phyloP scores from a whole-genome alignment of 495 filamentous ascomycete species.

The Xylaria cubensis region DNA sequence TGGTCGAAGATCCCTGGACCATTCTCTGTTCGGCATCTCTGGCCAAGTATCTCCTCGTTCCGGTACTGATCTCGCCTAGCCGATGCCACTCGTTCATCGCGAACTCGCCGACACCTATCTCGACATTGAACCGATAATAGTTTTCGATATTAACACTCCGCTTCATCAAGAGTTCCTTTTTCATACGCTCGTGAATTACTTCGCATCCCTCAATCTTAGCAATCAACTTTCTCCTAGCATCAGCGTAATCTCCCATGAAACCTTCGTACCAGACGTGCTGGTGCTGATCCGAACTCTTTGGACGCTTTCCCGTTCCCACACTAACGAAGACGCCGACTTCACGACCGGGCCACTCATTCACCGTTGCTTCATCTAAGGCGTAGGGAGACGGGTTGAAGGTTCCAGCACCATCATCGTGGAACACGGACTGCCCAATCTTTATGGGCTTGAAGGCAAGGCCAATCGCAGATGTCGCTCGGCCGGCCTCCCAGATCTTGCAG shows the following conservation, averaged over 20 bases:
- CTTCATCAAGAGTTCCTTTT: conserved; percentile 73
- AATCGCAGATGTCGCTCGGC: conserved; percentile 90
- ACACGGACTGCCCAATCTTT: conserved; percentile 88
- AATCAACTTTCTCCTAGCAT: conserved; percentile 82
- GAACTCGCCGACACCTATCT: conserved; percentile 96
- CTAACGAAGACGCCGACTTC: conserved; percentile 90
- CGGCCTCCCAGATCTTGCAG: conserved; percentile 95
- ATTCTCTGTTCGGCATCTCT: conserved; percentile 74
- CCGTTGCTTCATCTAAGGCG: conserved; percentile 84
- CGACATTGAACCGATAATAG: conserved; percentile 97
- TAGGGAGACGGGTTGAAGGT: conserved; percentile 90
- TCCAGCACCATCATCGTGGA: conserved; percentile 90
- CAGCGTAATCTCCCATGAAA: conserved; percentile 89
- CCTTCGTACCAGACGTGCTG: conserved; percentile 89
- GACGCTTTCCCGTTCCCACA: conserved; percentile 90
- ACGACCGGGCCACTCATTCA: conserved; percentile 93
- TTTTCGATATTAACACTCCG: conserved; percentile 84
- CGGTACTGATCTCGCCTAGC: conserved; percentile 89
- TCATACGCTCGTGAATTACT: conserved; percentile 84
- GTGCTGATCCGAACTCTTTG: conserved; percentile 68
- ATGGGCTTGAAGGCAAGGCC: conserved; percentile 95
- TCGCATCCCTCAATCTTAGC: conserved; percentile 95
- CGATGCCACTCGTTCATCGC: conserved; percentile 99
- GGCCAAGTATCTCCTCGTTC: conserved; percentile 82
- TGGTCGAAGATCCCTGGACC: conserved; percentile 77